Evolutionary conservation across 2,329 filamentous ascomycete genomes (phyloP).

Genomic region (Neopestalotiopsis sp.): DNA sequence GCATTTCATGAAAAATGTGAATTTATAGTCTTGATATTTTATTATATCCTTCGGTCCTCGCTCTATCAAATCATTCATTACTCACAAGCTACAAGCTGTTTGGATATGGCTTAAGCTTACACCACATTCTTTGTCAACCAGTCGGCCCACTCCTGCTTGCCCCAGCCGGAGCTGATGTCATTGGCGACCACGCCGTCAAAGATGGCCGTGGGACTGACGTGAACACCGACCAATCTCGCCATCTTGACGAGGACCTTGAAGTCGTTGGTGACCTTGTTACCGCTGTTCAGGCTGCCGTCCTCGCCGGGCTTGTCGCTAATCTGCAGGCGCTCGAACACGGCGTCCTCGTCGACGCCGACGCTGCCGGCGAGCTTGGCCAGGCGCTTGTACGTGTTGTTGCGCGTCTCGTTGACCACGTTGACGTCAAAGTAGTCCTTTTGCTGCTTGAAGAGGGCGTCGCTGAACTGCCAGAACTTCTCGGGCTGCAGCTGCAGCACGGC

Average conservation of each 20-base stretch:
- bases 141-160: slow-evolving; percentile 80
- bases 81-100: too few species aligned
- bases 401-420: slow-evolving; percentile 79
- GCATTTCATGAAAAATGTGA: too few species aligned
- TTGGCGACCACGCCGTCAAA: slow-evolving; percentile 85
- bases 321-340: slow-evolving; percentile 71
- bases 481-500: slow-evolving; percentile 77
- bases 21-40: neutral
- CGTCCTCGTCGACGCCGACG: slow-evolving; percentile 74
- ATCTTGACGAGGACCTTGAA: slow-evolving; percentile 84
- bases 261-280: slow-evolving; percentile 84
- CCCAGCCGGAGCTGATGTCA: slow-evolving; percentile 81
- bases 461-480: slow-evolving; percentile 81
- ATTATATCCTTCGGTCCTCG: neutral
- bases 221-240: slow-evolving; percentile 78
- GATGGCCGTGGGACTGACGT: slow-evolving; percentile 89
- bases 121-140: slow-evolving; percentile 70
- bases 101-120: slow-evolving; percentile 29
- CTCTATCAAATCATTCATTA: neutral
- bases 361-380: slow-evolving; percentile 74
- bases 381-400: slow-evolving; percentile 83
- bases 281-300: slow-evolving; percentile 74
- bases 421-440: slow-evolving; percentile 86
- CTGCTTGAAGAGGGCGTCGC: slow-evolving; percentile 64
- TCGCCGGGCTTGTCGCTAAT: slow-evolving; percentile 70